Percentiles rank a stretch among this genome's conserved stretches.
These are phyloP conservation scores for Dioscorea cayenensis DNA, from an alignment of 116 monocot genomes.

Conservation along the genomic window DNA sequence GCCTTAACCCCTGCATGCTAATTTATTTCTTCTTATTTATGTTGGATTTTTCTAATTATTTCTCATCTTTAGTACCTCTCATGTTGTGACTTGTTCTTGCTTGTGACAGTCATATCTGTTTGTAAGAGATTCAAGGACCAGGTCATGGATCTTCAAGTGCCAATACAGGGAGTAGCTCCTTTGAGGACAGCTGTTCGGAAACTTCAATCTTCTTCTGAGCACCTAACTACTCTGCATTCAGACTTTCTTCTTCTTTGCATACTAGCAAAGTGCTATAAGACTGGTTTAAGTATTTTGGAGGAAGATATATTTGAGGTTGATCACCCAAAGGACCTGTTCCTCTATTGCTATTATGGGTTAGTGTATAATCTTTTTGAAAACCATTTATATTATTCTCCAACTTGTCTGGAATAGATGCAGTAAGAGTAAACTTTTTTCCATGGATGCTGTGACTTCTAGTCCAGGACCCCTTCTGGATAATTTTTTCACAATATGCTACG, in stretches of 20 bases:
- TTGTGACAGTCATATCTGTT: slow-evolving; percentile 49
- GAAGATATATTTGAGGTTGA: slow-evolving; percentile 81
- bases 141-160: slow-evolving; percentile 60
- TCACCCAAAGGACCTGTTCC: slow-evolving; percentile 84
- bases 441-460: too few species aligned
- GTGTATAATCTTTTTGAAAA: background rate
- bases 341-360: slow-evolving; percentile 96
- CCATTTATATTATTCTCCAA: background rate
- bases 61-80: background rate
- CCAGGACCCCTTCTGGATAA: too few species aligned
- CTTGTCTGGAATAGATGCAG: background rate
- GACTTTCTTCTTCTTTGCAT: slow-evolving; percentile 90
- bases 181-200: slow-evolving; percentile 71
- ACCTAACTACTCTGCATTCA: slow-evolving; percentile 75
- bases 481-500: too few species aligned
- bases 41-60: background rate
- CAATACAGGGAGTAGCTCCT: slow-evolving; percentile 69
- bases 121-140: slow-evolving; percentile 87
- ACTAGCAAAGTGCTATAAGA: slow-evolving; percentile 76
- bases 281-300: slow-evolving; percentile 53
- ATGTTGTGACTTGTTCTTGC: slow-evolving; percentile 5
- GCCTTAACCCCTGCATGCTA: background rate
- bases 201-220: slow-evolving; percentile 66
- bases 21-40: background rate
- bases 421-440: too few species aligned